A percentile compares a stretch with the other conserved stretches of the same genome.
Conservation (phyloP, 2,329 filamentous ascomycete species). For the Aspergillus pseudotamarii region DNA sequence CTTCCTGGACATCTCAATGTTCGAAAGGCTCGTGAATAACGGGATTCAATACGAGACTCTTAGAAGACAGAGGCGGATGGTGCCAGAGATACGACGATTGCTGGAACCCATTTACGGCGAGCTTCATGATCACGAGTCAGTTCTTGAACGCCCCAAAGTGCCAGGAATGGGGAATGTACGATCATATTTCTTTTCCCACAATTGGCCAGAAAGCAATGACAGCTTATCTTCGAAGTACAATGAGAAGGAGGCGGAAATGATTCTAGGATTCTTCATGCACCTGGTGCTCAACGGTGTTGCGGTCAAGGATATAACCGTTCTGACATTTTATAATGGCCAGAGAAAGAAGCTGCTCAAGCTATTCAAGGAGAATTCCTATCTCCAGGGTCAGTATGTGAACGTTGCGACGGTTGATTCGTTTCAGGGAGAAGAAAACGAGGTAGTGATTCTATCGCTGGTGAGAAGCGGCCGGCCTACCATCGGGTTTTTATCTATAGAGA, state of each 20-base stretch:
- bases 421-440: conserved; percentile 87
- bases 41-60: conserved; percentile 66
- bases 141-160: conserved; percentile 56
- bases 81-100: conserved; percentile 66
- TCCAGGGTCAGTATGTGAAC: conserved; percentile 54
- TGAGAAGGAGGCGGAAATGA: conserved; percentile 71
- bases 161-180: conserved; percentile 65
- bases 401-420: conserved; percentile 86
- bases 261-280: conserved; percentile 72
- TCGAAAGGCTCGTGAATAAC: conserved; percentile 74
- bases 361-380: conserved; percentile 46
- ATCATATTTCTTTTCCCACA: conserved; percentile 66
- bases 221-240: conserved; percentile 70
- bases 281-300: conserved; percentile 68
- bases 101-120: conserved; percentile 64
- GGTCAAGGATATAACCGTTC: conserved; percentile 68
- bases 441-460: conserved; percentile 79
- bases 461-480: conserved; percentile 66
- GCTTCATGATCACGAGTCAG: conserved; percentile 61
- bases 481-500: conserved; percentile 72
- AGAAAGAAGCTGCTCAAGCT: conserved; percentile 63
- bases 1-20: conserved; percentile 73
- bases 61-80: conserved; percentile 71
- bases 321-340: conserved; percentile 90
- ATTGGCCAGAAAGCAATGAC: conserved; percentile 66